phyloP scores from a whole-genome alignment of 1,139 yeast genomes.

The Pneumocystis canis region DNA sequence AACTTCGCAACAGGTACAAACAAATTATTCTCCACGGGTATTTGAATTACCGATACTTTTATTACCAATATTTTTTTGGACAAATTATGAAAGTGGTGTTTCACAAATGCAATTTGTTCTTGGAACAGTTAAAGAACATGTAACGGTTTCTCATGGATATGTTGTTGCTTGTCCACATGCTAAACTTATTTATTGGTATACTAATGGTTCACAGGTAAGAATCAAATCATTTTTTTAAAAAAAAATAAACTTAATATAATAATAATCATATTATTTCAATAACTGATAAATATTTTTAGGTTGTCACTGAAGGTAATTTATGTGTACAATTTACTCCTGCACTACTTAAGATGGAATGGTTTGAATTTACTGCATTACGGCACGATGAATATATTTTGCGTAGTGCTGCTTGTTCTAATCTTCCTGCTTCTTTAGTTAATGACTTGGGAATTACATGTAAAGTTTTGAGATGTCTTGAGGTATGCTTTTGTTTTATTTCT shows the following conservation, averaged over 20 bases:
- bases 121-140: slow-evolving; percentile 4
- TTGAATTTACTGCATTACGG: slow-evolving; percentile 3
- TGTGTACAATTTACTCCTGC: slow-evolving; percentile 7
- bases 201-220: slow-evolving; percentile 4
- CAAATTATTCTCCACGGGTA: not conserved
- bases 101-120: slow-evolving; percentile 26
- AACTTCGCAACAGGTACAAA: not conserved
- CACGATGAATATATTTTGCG: slow-evolving; percentile 7
- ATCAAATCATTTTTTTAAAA: not conserved
- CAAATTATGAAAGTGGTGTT: not conserved
- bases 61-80: not conserved
- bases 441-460: slow-evolving; percentile 6
- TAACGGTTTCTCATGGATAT: slow-evolving; percentile 2
- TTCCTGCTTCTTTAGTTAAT: not conserved
- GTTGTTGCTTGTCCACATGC: slow-evolving; percentile 8
- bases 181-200: slow-evolving; percentile 5
- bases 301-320: slow-evolving; percentile 1
- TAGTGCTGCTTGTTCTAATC: not conserved
- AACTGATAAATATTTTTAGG: not conserved
- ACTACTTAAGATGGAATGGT: slow-evolving; percentile 5
- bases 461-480: slow-evolving; percentile 6
- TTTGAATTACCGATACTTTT: not conserved
- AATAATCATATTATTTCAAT: not conserved
- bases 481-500: not conserved
- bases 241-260: not conserved